These are phyloP conservation scores for Periconia sp. DNA, from an alignment of 2,329 filamentous ascomycete genomes.

Conservation along the genomic window DNA sequence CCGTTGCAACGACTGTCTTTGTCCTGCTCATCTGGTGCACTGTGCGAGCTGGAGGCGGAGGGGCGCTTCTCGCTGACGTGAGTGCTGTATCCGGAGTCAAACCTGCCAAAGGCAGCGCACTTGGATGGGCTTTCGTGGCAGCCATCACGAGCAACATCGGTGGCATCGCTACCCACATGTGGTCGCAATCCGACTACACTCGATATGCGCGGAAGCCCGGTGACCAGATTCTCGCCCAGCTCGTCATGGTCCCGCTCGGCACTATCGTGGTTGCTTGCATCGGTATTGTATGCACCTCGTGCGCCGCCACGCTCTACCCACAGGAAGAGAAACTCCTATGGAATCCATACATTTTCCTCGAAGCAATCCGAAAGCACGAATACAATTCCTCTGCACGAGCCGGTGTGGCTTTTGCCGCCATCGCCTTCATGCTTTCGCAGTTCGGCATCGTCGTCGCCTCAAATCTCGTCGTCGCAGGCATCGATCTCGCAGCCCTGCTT, in stretches of 20 bases:
- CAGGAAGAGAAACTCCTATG: slow-evolving; percentile 24
- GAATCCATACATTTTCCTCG: slow-evolving; percentile 35
- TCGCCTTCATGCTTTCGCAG: slow-evolving; percentile 54
- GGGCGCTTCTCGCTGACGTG: slow-evolving; percentile 24
- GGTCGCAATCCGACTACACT: slow-evolving; percentile 13
- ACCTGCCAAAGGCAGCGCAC: slow-evolving; percentile 15
- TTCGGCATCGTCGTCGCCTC: slow-evolving; percentile 54
- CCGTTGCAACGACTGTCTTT: slow-evolving; percentile 16
- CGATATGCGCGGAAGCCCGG: slow-evolving; percentile 43
- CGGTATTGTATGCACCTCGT: slow-evolving; percentile 39
- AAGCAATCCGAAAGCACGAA: slow-evolving; percentile 25
- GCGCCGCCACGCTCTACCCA: slow-evolving; percentile 27
- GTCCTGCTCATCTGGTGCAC: slow-evolving; percentile 41
- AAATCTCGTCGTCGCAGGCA: slow-evolving; percentile 59
- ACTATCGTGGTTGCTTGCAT: slow-evolving; percentile 33
- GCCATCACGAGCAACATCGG: slow-evolving; percentile 47
- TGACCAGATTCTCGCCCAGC: slow-evolving; percentile 51
- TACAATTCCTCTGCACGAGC: slow-evolving; percentile 46
- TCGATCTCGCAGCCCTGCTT: slow-evolving; percentile 61
- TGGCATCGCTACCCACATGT: slow-evolving; percentile 9
- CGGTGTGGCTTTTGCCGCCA: slow-evolving; percentile 54
- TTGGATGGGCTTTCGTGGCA: slow-evolving; percentile 42
- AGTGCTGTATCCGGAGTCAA: not conserved
- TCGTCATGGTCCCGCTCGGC: slow-evolving; percentile 30
- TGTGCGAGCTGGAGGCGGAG: slow-evolving; percentile 39